Percentiles rank a stretch among this genome's conserved stretches.
phyloP scores from a whole-genome alignment of 2,329 filamentous ascomycete genomes.

The Boeremia lycopersici region DNA sequence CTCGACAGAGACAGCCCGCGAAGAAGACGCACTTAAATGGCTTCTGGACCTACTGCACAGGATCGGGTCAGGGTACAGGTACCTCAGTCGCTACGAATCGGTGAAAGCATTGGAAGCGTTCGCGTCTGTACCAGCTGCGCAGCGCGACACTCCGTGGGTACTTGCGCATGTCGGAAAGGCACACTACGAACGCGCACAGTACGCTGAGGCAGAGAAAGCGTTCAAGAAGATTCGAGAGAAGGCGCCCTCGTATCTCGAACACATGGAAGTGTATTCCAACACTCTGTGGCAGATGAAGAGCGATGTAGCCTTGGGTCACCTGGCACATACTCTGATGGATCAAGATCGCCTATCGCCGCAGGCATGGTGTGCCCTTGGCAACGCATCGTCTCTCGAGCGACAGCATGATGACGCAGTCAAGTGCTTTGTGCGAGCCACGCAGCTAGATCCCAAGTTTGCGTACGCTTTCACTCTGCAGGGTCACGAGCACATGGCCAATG shows the following conservation, averaged over 20 bases:
- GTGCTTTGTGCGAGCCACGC: slow-evolving; percentile 93
- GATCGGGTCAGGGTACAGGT: slow-evolving; percentile 79
- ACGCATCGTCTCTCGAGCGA: slow-evolving; percentile 88
- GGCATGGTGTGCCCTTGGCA: slow-evolving; percentile 94
- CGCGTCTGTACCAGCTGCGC: slow-evolving; percentile 69
- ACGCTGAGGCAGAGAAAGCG: slow-evolving; percentile 83
- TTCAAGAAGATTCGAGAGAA: slow-evolving; percentile 80
- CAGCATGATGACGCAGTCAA: slow-evolving; percentile 94
- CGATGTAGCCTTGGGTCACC: slow-evolving; percentile 87
- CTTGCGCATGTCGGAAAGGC: slow-evolving; percentile 88
- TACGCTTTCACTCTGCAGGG: slow-evolving; percentile 96
- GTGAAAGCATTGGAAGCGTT: slow-evolving; percentile 77
- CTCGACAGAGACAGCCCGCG: slow-evolving; percentile 65
- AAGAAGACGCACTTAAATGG: slow-evolving; percentile 77
- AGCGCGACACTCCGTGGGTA: slow-evolving; percentile 93
- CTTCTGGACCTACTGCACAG: slow-evolving; percentile 82
- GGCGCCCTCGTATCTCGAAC: slow-evolving; percentile 81
- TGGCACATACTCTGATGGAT: slow-evolving; percentile 89
- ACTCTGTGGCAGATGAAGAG: slow-evolving; percentile 98
- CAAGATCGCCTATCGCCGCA: slow-evolving; percentile 87
- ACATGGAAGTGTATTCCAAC: slow-evolving; percentile 98
- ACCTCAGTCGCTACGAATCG: slow-evolving; percentile 79
- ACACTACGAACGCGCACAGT: slow-evolving; percentile 87
- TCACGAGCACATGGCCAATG: slow-evolving; percentile 93
- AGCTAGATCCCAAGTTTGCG: slow-evolving; percentile 86